Conservation (phyloP, 1,139 yeast genomes). For the Barnettozyma hawaiiensis region DNA sequence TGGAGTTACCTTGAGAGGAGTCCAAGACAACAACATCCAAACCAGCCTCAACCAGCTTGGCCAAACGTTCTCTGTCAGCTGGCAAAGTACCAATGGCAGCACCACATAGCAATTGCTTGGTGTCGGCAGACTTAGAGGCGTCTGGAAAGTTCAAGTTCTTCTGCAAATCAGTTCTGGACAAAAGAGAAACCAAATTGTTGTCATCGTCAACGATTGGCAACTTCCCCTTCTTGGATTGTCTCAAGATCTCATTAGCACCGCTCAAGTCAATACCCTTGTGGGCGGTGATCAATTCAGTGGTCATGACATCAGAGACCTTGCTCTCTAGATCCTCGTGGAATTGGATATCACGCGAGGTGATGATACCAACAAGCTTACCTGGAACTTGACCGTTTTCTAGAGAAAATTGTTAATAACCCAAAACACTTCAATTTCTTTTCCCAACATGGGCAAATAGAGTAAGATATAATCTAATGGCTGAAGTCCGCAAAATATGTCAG, state of each 20-base stretch:
- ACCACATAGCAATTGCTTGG: constrained; percentile 97
- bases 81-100: constrained; percentile 96
- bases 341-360: constrained; percentile 96
- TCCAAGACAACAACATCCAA: constrained; percentile 94
- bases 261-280: constrained; percentile 70
- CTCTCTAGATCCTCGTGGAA: constrained; percentile 73
- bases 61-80: constrained; percentile 81
- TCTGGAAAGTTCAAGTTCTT: constrained; percentile 91
- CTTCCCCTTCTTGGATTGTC: constrained; percentile 95
- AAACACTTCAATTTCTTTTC: too few relatives aligned
- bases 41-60: constrained; percentile 88
- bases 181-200: constrained; percentile 77
- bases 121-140: constrained; percentile 87
- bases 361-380: constrained; percentile 88
- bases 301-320: constrained; percentile 76
- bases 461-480: too few relatives aligned
- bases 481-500: constrained; percentile 34
- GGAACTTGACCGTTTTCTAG: constrained; percentile 79
- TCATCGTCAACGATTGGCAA: constrained; percentile 81
- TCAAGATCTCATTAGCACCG: constrained; percentile 86
- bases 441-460: too few relatives aligned
- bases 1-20: constrained; percentile 96
- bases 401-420: constrained; percentile 20
- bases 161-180: constrained; percentile 94
- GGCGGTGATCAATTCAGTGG: constrained; percentile 82